A percentile compares a stretch with the other conserved stretches of the same genome.
These are phyloP conservation scores for Polysphondylium violaceum DNA, from an alignment of 78 protist species.

Conservation along the genomic window DNA sequence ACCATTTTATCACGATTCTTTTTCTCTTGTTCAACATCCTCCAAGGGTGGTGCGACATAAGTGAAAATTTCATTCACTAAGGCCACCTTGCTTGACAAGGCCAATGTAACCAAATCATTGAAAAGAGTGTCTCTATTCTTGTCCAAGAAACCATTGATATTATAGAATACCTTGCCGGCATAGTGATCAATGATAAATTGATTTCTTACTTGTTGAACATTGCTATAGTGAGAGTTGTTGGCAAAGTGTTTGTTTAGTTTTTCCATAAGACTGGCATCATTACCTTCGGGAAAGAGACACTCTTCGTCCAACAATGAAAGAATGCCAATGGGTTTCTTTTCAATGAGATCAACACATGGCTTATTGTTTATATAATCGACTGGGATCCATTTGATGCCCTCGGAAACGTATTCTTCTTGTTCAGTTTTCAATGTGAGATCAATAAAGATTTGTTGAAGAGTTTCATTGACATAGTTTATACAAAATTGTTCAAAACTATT, in stretches of 20 bases:
- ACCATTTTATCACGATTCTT: conserved; percentile 14
- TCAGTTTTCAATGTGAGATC: conserved; percentile 89
- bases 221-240: conserved; percentile 31
- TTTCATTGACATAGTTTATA: conserved; percentile 91
- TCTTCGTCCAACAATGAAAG: conserved; percentile 88
- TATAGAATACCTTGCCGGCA: conserved; percentile 89
- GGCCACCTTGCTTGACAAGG: neutral
- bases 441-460: conserved; percentile 91
- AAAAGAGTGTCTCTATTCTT: conserved; percentile 92
- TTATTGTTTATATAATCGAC: conserved; percentile 83
- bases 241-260: conserved; percentile 69
- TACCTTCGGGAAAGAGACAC: conserved; percentile 83
- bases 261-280: conserved; percentile 45
- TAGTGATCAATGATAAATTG: conserved; percentile 82
- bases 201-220: conserved; percentile 23
- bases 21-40: conserved; percentile 23
- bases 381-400: conserved; percentile 81
- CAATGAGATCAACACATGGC: conserved; percentile 85
- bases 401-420: conserved; percentile 86
- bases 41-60: conserved; percentile 8
- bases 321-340: conserved; percentile 86
- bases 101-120: conserved; percentile 51
- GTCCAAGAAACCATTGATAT: conserved; percentile 88
- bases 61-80: conserved; percentile 37
- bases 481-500: conserved; percentile 92